Conservation (phyloP, 78 protist species). For the Speleostelium caveatum region DNA sequence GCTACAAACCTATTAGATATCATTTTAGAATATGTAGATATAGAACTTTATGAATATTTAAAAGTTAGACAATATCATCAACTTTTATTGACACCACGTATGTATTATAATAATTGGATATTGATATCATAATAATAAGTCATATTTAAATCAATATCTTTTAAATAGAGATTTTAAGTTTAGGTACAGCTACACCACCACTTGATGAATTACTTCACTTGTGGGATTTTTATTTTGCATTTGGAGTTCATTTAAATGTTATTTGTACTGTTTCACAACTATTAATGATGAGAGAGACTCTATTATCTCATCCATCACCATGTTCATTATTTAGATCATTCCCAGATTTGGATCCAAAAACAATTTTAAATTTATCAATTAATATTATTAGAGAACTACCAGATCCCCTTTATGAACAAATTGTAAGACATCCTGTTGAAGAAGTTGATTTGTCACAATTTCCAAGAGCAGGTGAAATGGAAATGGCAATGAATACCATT, state of each 20-base stretch:
- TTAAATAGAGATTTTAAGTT: slow-evolving; percentile 65
- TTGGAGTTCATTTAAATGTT: slow-evolving; percentile 85
- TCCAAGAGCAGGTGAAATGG: too few relatives aligned
- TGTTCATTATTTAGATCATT: slow-evolving; percentile 70
- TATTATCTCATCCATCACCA: slow-evolving; percentile 68
- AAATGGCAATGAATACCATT: too few relatives aligned
- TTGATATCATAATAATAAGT: neutral
- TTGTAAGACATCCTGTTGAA: slow-evolving; percentile 60
- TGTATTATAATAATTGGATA: neutral
- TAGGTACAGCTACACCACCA: slow-evolving; percentile 82
- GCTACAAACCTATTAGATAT: slow-evolving; percentile 62
- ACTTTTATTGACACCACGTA: slow-evolving; percentile 45
- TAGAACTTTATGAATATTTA: slow-evolving; percentile 66
- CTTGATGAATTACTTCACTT: slow-evolving; percentile 79
- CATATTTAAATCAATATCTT: neutral
- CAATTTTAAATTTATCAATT: slow-evolving; percentile 48
- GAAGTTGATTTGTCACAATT: slow-evolving; percentile 3
- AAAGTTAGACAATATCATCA: slow-evolving; percentile 36
- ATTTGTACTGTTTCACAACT: slow-evolving; percentile 81
- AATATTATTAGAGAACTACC: slow-evolving; percentile 67
- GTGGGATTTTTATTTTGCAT: slow-evolving; percentile 91
- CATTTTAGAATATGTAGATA: slow-evolving; percentile 71
- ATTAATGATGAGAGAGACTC: slow-evolving; percentile 68
- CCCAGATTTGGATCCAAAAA: slow-evolving; percentile 66
- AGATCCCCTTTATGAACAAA: slow-evolving; percentile 53